Evolutionary conservation across 768 basidiomycete genomes (phyloP).

Genomic region (Amanita molliuscula): DNA sequence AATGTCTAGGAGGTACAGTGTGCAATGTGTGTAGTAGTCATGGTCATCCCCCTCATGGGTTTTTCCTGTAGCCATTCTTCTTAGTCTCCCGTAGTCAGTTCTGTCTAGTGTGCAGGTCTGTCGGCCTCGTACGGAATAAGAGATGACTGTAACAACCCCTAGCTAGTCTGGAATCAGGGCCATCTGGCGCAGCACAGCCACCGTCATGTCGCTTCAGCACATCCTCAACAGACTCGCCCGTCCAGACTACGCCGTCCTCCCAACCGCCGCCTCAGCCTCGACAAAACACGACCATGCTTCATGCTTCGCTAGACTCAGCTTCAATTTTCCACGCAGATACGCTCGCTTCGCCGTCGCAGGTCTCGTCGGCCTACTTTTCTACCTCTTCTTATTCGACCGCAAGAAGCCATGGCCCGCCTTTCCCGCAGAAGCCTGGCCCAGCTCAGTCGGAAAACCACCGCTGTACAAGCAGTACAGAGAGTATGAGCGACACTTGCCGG

Average conservation of each 20-base stretch:
- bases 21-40: too few relatives aligned
- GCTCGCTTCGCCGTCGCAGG: not conserved
- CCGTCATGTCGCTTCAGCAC: not conserved
- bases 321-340: not conserved
- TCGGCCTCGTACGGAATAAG: too few relatives aligned
- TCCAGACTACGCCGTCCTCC: not conserved
- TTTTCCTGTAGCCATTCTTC: too few relatives aligned
- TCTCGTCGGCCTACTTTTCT: not conserved
- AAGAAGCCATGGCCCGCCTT: not conserved
- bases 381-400: not conserved
- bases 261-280: not conserved
- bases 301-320: not conserved
- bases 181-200: not conserved
- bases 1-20: too few relatives aligned
- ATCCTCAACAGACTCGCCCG: constrained; percentile 1
- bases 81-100: too few relatives aligned
- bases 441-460: not conserved
- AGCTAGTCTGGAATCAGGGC: too few relatives aligned
- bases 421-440: constrained; percentile 1
- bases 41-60: constrained; percentile 9
- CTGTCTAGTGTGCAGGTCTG: too few relatives aligned
- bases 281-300: not conserved
- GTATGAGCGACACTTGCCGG: constrained; percentile 34
- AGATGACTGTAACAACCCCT: too few relatives aligned
- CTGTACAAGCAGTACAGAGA: constrained; percentile 22